Conservation (phyloP, 2,329 filamentous ascomycete species). For the Ascochyta lentis region DNA sequence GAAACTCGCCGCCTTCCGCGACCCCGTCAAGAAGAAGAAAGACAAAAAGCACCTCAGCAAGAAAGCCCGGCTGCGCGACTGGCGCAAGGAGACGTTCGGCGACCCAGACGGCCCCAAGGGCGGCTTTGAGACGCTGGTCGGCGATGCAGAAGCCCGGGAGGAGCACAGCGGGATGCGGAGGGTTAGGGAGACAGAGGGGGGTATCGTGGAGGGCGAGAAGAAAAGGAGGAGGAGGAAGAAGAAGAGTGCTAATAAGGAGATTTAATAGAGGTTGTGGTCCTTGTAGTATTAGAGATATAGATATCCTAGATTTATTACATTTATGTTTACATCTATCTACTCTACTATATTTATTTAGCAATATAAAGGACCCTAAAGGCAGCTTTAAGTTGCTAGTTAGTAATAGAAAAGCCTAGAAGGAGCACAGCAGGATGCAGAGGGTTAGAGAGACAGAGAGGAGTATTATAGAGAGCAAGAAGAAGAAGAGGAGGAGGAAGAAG, state of each 20-base stretch:
- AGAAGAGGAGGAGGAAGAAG: too few species aligned
- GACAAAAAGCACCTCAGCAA: constrained; percentile 90
- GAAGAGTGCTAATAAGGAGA: constrained; percentile 14
- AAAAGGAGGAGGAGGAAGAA: constrained; percentile 7
- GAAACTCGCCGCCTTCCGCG: constrained; percentile 89
- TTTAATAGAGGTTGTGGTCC: not conserved
- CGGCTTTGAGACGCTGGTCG: constrained; percentile 45
- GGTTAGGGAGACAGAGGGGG: not conserved
- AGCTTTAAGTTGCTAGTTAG: too few species aligned
- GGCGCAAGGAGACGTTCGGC: constrained; percentile 75
- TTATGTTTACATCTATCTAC: too few species aligned
- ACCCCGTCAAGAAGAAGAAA: constrained; percentile 84
- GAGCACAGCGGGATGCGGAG: not conserved
- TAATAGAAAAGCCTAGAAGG: too few species aligned
- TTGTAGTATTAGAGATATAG: too few species aligned
- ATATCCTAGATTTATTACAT: too few species aligned
- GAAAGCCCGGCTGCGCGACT: constrained; percentile 88
- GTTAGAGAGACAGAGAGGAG: too few species aligned
- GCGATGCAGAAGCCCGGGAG: not conserved
- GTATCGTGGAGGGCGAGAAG: not conserved
- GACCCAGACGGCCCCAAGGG: constrained; percentile 60
- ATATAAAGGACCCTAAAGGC: too few species aligned
- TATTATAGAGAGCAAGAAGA: too few species aligned
- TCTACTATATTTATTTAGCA: too few species aligned
- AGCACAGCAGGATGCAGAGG: too few species aligned